phyloP scores from a whole-genome alignment of 2,329 filamentous ascomycete genomes.

The Paramyrothecium roridum region DNA sequence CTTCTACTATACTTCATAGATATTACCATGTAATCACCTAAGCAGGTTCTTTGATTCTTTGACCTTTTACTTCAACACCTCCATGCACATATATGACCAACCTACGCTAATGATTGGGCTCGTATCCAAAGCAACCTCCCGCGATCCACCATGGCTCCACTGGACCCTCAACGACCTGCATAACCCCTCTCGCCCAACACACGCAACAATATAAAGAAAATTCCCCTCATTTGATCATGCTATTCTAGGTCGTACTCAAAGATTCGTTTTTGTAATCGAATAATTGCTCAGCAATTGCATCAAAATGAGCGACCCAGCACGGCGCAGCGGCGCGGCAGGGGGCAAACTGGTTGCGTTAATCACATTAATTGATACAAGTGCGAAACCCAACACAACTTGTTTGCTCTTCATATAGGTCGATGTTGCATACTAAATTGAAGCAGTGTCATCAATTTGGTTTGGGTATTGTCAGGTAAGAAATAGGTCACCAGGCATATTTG shows the following conservation, averaged over 20 bases:
- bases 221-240: not conserved
- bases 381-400: not conserved
- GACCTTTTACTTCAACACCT: no score
- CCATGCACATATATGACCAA: no score
- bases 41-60: no score
- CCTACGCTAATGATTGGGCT: not conserved
- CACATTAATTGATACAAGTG: not conserved
- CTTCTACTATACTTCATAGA: no score
- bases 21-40: no score
- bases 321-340: not conserved
- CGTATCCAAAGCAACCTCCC: no score
- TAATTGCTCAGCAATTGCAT: not conserved
- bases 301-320: not conserved
- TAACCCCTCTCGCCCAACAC: no score
- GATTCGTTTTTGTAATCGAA: not conserved
- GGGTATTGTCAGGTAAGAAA: not conserved
- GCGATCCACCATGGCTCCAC: not conserved
- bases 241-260: not conserved
- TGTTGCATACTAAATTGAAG: not conserved
- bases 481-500: not conserved
- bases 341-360: not conserved
- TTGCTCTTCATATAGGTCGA: not conserved
- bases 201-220: not conserved
- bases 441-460: not conserved
- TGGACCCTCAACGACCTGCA: not conserved